Conservation (phyloP, 2,329 filamentous ascomycete genomes). For the Aspergillus neoniger region DNA sequence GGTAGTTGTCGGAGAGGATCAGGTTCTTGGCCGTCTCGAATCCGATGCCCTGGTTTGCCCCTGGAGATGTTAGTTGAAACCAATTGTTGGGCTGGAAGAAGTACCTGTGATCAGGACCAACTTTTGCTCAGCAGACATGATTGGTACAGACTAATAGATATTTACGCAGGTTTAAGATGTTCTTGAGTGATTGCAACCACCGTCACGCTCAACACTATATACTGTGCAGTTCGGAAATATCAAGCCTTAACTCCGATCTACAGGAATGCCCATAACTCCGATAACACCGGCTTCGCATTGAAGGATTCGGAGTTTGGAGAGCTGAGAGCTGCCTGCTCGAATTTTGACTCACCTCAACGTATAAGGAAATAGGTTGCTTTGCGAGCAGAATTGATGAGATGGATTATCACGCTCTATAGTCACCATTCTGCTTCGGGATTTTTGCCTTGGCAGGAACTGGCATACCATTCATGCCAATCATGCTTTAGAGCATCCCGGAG, state of each 20-base stretch:
- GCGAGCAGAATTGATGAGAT: no score
- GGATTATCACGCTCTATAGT: neutral
- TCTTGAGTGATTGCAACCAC: neutral
- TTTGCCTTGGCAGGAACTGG: neutral
- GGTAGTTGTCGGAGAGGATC: conserved; percentile 22
- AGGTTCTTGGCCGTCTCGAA: conserved; percentile 27
- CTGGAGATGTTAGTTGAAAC: conserved; percentile 11
- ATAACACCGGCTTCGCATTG: neutral
- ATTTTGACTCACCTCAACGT: no score
- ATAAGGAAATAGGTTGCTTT: no score
- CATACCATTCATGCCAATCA: neutral
- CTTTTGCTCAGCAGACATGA: neutral
- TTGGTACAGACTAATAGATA: neutral
- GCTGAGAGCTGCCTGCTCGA: no score
- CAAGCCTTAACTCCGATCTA: neutral
- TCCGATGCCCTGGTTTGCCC: conserved; percentile 32
- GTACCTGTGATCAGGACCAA: conserved; percentile 6
- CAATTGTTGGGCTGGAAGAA: neutral
- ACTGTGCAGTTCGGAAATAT: neutral
- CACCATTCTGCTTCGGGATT: neutral
- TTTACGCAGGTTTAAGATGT: neutral
- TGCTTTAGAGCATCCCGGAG: neutral
- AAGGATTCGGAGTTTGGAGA: neutral
- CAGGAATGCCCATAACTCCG: neutral
- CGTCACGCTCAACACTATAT: neutral